phyloP scores from a whole-genome alignment of 768 basidiomycete species.

The Lactarius trivialis region DNA sequence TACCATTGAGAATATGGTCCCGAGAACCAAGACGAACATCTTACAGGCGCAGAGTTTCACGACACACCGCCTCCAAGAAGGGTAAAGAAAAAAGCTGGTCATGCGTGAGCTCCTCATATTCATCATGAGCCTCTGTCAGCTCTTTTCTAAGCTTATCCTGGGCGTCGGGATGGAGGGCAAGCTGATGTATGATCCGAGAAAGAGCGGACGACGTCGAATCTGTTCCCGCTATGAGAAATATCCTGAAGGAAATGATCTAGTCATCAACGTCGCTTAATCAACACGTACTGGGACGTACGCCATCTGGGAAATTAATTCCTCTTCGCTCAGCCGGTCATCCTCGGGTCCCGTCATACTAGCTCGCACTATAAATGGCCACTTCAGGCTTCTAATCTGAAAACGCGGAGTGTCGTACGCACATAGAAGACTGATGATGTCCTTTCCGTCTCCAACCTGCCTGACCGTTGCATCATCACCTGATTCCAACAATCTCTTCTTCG shows the following conservation, averaged over 20 bases:
- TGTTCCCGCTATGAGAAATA: constrained; percentile 26
- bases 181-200: constrained; percentile 21
- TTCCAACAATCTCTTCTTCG: constrained; percentile 33
- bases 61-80: constrained; percentile 33
- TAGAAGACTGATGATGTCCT: constrained; percentile 44
- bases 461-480: constrained; percentile 32
- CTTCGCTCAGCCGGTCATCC: constrained; percentile 30
- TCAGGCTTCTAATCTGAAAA: not conserved
- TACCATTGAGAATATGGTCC: not conserved
- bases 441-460: constrained; percentile 33
- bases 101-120: constrained; percentile 27
- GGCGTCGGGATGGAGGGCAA: constrained; percentile 25
- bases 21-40: not conserved
- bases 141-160: not conserved
- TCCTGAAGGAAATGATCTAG: constrained; percentile 9
- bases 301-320: constrained; percentile 34
- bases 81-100: constrained; percentile 30
- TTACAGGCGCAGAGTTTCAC: constrained; percentile 23
- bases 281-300: constrained; percentile 16
- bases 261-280: not conserved
- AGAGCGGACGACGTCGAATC: constrained; percentile 28
- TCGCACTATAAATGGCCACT: constrained; percentile 29
- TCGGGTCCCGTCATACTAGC: constrained; percentile 33
- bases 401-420: constrained; percentile 29
- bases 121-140: constrained; percentile 8